phyloP scores from a whole-genome alignment of 2,329 filamentous ascomycete species.

The Colletotrichum sp. region DNA sequence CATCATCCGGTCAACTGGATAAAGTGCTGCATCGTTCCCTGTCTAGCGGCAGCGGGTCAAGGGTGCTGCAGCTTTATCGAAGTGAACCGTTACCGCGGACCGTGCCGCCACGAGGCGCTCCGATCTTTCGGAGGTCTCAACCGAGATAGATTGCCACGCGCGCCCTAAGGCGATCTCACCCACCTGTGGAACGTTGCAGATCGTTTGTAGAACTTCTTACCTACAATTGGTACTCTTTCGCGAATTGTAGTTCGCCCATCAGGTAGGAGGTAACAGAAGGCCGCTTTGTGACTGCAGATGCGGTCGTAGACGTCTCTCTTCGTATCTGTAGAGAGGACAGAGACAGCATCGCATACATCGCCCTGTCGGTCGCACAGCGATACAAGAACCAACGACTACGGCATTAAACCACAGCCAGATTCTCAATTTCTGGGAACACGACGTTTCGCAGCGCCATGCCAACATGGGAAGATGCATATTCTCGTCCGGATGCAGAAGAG shows the following conservation, averaged over 20 bases:
- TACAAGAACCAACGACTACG: neutral
- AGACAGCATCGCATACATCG: neutral
- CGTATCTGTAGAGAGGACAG: neutral
- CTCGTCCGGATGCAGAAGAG: neutral
- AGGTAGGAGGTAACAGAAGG: neutral
- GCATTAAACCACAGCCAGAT: neutral
- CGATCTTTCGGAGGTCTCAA: neutral
- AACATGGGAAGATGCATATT: neutral
- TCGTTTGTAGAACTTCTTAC: neutral
- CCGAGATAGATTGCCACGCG: neutral
- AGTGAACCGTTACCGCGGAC: neutral
- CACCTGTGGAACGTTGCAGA: neutral
- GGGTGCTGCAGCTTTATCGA: neutral
- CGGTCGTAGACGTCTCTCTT: accelerated
- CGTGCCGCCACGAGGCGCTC: neutral
- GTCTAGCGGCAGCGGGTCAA: neutral
- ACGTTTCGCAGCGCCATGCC: neutral
- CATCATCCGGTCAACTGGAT: neutral
- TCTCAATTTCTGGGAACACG: neutral
- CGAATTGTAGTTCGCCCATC: neutral
- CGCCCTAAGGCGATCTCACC: neutral
- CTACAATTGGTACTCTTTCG: neutral
- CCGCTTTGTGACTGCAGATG: neutral
- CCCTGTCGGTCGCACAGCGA: neutral
- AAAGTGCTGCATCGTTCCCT: conserved; percentile 10